Evolutionary conservation across 805 yeast species (phyloP), one percentile per base, ranked within the genome.

Genomic region (Yarrowia porcina): DNA sequence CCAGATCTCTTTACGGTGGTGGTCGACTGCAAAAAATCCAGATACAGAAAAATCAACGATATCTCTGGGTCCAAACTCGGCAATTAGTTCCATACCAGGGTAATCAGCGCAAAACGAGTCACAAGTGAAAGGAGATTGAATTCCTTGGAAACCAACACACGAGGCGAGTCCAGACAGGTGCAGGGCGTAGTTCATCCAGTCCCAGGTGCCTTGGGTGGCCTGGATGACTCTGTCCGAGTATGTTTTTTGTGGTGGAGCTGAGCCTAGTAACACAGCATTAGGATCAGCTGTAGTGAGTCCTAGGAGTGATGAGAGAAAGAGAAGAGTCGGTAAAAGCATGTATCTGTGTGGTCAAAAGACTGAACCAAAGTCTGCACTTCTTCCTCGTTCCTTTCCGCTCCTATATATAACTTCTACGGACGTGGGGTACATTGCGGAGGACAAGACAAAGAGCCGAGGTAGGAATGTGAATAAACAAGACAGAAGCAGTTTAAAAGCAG

Each of bases 171-270:
- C 50, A 11, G 50, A 45, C 35, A 45, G 35, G 13, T 45, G 50
- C 4, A 45, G 50, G 25, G 50, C 50, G 35, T 45, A 45, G 28
- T 45, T 45, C 50, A 45, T 45, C 50, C 50, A 45, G 25, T 45
- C 50, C 50, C 50, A 45, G 8, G 50, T 45, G n/a, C 12, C 35
- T 12, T 45, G 50, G 8, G 50, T 45, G 11, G 50, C 50, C 10
- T 28, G 50, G 13, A 45, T 12, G 33, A 28, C 50, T 13, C 50
- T 4, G 9, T 45, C 50, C 8, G 57, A 50, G 50, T 45, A 45
- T 7, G 23, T 45, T 27, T 13, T 27, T 18, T 45, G 50, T 18
- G 35, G 17, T 18, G 50, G 50, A 17, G 50, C 50, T 1, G n/a
- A 6, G 12, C 50, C 50, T 7, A 28, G 12, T 2, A 45, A 23